Conservation (phyloP, 2,329 filamentous ascomycete genomes). For the Helminthosporium solani region DNA sequence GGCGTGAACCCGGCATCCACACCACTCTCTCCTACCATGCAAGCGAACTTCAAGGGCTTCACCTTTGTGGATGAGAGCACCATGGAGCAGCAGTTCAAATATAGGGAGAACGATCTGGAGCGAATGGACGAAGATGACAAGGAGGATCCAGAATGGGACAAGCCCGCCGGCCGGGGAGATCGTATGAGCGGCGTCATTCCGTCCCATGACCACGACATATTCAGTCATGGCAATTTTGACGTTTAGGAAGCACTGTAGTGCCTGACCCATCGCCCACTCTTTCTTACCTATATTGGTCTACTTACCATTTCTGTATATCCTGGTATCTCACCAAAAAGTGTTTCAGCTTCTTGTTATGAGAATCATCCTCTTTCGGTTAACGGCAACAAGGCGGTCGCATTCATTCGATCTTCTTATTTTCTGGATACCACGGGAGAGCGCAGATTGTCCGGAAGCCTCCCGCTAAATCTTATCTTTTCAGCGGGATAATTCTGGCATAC, state of each 20-base stretch:
- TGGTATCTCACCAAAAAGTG: constrained; percentile 32
- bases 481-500: constrained; percentile 1
- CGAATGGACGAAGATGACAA: constrained; percentile 49
- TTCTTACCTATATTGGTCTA: constrained; percentile 9
- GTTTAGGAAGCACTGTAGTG: constrained; percentile 23
- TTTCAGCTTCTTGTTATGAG: constrained; percentile 26
- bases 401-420: constrained; percentile 18
- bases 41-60: constrained; percentile 97
- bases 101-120: constrained; percentile 43
- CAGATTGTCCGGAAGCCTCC: constrained; percentile 23
- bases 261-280: constrained; percentile 4
- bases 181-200: constrained; percentile 55
- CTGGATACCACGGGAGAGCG: constrained; percentile 33
- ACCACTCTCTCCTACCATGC: constrained; percentile 89
- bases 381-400: constrained; percentile 20
- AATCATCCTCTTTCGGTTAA: constrained; percentile 18
- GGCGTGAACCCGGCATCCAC: constrained; percentile 83
- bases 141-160: constrained; percentile 46
- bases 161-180: constrained; percentile 45
- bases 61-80: constrained; percentile 98
- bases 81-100: constrained; percentile 76
- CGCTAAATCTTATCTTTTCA: constrained; percentile 7
- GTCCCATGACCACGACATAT: constrained; percentile 50
- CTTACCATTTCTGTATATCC: constrained; percentile 14
- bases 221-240: constrained; percentile 47